Base-by-base conservation (phyloP, 352 stramenopile species). In the Phytopythium kandeliae region DNA sequence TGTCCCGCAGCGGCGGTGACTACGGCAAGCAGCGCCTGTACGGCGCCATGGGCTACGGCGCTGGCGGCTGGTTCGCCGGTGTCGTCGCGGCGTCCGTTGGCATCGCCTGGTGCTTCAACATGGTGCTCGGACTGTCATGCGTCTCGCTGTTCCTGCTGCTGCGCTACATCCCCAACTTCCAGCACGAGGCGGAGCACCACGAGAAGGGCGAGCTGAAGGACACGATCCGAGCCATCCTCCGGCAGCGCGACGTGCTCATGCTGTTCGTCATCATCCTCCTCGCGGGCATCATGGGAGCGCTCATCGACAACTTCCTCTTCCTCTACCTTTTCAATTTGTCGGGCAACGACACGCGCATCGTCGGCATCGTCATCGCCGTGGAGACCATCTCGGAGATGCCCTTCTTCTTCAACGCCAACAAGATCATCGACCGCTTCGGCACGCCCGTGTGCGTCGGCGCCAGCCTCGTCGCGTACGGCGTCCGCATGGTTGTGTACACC, bases 1-100 rank as follows among this genome's bases (percentile, higher is more conserved):
- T 75, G 10, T 54, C 64, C 15, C 60, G 59, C 34, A 56, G 72
- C 11, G 69, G 63, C 40, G 66, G 65, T 22, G 66, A 79, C 51
- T 79, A 73, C 48, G 69, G 69, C 42, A 79, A 79, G 55, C 66
- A 79, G 53, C 66, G 69, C 1, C 54, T 79, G 41, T 79, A 74
- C 33, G 69, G 69, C 10, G 69, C 69, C 15, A 57, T 70, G 21
- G 69, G 69, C 12, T 79, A 71, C 30, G 69, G 69, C 15, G 57
- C 67, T 37, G 65, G 65, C 24, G 61, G 63, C 28, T 79, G 71
- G 40, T 62, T 77, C 41, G 67, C 67, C n/a, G 69, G 69, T 56
- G 51, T 74, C 36, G 57, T 77, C 25, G 66, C 65, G 8, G 65
- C 65, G 13, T 64, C 54, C 15, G 48, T 71, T 16, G 69, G 69